Conservation (phyloP, 306 rosid species). For the Dryas octopetala region DNA sequence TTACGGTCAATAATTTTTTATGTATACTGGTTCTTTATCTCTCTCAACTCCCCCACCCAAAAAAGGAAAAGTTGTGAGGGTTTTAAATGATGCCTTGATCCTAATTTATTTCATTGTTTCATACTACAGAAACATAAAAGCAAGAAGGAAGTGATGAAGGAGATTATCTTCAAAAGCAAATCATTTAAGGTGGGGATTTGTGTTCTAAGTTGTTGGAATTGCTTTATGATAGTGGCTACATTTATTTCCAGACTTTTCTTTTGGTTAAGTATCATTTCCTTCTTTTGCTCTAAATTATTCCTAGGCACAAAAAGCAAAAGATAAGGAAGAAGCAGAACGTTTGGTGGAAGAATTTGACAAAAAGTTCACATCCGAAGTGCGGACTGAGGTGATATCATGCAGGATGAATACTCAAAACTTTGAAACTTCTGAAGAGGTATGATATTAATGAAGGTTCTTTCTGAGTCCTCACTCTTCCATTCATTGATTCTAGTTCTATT, state of each 20-base stretch:
- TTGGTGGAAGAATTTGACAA: constrained; percentile 75
- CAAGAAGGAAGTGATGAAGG: constrained; percentile 86
- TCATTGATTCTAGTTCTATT: background rate
- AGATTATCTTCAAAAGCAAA: constrained; percentile 80
- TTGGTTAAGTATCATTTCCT: constrained; percentile 11
- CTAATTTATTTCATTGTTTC: constrained; percentile 21
- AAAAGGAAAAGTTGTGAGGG: too few species aligned
- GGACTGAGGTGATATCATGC: constrained; percentile 44
- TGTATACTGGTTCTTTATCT: background rate
- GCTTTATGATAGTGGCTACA: background rate
- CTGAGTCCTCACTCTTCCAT: background rate
- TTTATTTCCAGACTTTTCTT: constrained; percentile 10
- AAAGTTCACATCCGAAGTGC: constrained; percentile 55
- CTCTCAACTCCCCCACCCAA: too few species aligned
- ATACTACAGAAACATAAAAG: constrained; percentile 69
- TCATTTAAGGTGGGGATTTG: constrained; percentile 57
- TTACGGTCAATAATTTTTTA: background rate
- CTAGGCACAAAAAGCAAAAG: constrained; percentile 88
- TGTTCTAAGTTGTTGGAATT: constrained; percentile 7
- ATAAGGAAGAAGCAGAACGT: constrained; percentile 74
- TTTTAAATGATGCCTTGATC: background rate
- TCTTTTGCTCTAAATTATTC: constrained; percentile 24
- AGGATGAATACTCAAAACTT: constrained; percentile 34
- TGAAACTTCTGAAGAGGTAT: constrained; percentile 49
- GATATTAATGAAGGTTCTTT: constrained; percentile 3